phyloP scores from a whole-genome alignment of 2,329 filamentous ascomycete species.

The Ceratocystis colombiana region DNA sequence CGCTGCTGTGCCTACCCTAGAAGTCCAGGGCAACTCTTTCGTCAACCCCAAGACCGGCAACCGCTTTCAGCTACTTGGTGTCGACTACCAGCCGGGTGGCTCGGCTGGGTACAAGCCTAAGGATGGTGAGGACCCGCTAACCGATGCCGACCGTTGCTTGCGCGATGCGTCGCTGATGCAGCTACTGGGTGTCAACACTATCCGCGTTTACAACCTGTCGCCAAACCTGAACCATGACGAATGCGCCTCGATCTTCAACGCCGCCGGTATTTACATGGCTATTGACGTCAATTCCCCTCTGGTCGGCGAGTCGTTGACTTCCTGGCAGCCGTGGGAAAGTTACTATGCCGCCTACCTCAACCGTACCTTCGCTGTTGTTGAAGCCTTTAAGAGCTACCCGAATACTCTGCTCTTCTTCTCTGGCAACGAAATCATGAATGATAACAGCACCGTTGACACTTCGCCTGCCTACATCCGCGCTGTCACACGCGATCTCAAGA shows the following conservation, averaged over 20 bases:
- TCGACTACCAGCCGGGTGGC: conserved; percentile 60
- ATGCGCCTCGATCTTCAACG: conserved; percentile 59
- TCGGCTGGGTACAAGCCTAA: conserved; percentile 50
- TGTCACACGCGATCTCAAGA: conserved; percentile 69
- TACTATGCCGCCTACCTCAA: conserved; percentile 54
- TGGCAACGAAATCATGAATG: conserved; percentile 68
- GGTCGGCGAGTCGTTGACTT: conserved; percentile 47
- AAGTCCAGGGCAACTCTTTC: conserved; percentile 48
- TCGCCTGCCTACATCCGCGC: conserved; percentile 65
- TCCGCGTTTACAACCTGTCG: conserved; percentile 60
- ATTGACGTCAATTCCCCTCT: conserved; percentile 59
- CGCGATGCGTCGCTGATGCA: conserved; percentile 58
- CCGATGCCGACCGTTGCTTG: conserved; percentile 47
- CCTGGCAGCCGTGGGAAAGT: conserved; percentile 45
- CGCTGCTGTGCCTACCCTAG: conserved; percentile 48
- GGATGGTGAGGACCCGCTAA: conserved; percentile 49
- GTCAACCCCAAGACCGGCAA: conserved; percentile 49
- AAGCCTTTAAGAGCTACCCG: conserved; percentile 57
- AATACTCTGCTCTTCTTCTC: conserved; percentile 66
- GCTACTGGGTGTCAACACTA: conserved; percentile 53
- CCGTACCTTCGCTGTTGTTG: conserved; percentile 56
- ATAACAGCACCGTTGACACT: conserved; percentile 46
- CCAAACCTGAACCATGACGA: conserved; percentile 56
- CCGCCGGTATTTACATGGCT: conserved; percentile 58
- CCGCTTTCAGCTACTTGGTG: conserved; percentile 55